Evolutionary conservation across 208 protist genomes (phyloP), one percentile per base, ranked within the genome.

Genomic region (Trypanosoma mega): DNA sequence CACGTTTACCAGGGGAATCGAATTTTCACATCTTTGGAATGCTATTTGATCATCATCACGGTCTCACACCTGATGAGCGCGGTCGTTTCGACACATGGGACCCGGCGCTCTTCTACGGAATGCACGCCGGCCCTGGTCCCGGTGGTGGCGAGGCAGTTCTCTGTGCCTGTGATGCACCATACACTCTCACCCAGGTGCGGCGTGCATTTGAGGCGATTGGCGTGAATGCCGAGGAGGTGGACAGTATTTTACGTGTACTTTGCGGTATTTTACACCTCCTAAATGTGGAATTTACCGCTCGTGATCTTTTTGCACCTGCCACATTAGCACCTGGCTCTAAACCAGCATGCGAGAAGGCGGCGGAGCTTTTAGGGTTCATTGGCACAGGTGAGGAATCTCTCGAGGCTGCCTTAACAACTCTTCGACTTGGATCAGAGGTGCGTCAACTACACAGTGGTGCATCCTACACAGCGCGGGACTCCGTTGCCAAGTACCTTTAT

Each of bases 241-340:
- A 71, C 3, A 29, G 26, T 23, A 46, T 89, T 26, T 76, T 84
- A 48, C 21, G 54, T 8, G 50, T 90, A n/a, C 49, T 96, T 18
- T 69, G 68, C 14, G 76, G 52, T 14, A 72, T 93, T 34, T 60
- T 96, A 20, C 72, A 85, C 31, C 49, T 96, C 3, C 83, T 85
- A 39, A 91, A 93, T 49, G 54, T 95, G 9, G 30, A 50, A 31
- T 87, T 93, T 67, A 51, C 41, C 5, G 48, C 39, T 12, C 34
- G 18, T 14, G 56, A 74, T 33, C 8, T 70, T 1, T 61, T 70
- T 54, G 12, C 54, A 29, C 45, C 57, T 9, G 48, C 64, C 2
- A 44, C 46, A 27, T 20, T 61, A 2, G 1, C 54, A 29, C 46
- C 55, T 11, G 44, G 2, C 23, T 63, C 48, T n/a, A 39, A 34